Conservation (phyloP, 306 rosid species). For the Vigna unguiculata region DNA sequence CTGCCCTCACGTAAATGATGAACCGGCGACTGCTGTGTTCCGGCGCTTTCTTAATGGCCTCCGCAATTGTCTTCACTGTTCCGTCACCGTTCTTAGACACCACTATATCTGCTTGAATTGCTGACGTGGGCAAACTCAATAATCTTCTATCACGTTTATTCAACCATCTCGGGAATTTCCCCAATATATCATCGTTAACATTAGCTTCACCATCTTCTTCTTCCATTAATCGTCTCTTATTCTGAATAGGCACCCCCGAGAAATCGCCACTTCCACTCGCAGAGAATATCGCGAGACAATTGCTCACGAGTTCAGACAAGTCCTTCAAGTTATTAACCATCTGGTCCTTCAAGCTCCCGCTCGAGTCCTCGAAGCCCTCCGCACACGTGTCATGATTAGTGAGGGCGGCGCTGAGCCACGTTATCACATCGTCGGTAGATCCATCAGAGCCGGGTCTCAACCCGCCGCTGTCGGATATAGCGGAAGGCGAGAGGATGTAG, state of each 20-base stretch:
- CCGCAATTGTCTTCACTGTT: constrained; percentile 61
- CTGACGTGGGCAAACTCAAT: constrained; percentile 61
- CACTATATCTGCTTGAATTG: constrained; percentile 73
- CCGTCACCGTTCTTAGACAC: constrained; percentile 76
- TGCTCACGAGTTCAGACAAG: constrained; percentile 80
- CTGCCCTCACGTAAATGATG: constrained; percentile 81
- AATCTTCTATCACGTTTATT: constrained; percentile 66
- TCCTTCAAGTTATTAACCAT: constrained; percentile 60
- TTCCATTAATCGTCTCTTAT: constrained; percentile 63
- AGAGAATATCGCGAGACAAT: constrained; percentile 76
- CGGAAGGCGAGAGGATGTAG: constrained; percentile 29
- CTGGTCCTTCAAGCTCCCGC: constrained; percentile 58
- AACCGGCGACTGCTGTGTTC: constrained; percentile 60
- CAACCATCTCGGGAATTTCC: constrained; percentile 78
- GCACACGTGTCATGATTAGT: constrained; percentile 92
- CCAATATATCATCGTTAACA: constrained; percentile 34
- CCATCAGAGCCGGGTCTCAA: not conserved
- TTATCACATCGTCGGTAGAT: constrained; percentile 64
- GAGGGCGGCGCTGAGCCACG: constrained; percentile 90
- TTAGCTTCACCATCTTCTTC: not conserved
- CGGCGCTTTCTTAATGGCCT: constrained; percentile 85
- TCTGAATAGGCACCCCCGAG: constrained; percentile 81
- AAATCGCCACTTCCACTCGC: constrained; percentile 55
- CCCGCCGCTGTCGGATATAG: not conserved
- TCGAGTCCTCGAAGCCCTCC: constrained; percentile 61